These are phyloP conservation scores for Geranium brycei DNA, from an alignment of 345 rosid genomes.

Conservation along the genomic window DNA sequence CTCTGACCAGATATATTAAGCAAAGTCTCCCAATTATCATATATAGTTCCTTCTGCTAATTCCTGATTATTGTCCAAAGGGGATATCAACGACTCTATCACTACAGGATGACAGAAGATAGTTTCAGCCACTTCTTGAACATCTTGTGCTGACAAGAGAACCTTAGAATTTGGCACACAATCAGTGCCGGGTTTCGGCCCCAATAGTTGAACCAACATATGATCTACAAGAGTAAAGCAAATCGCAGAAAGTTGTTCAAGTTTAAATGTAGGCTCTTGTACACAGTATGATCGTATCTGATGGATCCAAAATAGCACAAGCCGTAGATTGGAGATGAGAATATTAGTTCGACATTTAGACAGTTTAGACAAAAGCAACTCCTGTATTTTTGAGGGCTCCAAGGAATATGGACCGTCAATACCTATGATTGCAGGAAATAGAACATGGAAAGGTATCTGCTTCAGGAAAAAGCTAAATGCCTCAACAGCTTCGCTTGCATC, in stretches of 20 bases:
- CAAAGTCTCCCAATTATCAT: constrained; percentile 26
- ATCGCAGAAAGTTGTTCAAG: constrained; percentile 41
- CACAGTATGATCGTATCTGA: constrained; percentile 37
- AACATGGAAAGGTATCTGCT: constrained; percentile 8
- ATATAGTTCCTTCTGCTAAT: constrained; percentile 17
- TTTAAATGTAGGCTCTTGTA: constrained; percentile 26
- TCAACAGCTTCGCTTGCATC: constrained; percentile 23
- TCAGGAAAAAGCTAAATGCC: constrained; percentile 36
- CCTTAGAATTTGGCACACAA: constrained; percentile 10
- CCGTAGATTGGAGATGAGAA: constrained; percentile 30
- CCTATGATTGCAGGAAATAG: constrained; percentile 7
- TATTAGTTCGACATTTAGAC: constrained; percentile 28
- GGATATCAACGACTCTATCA: constrained; percentile 26
- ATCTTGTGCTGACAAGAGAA: constrained; percentile 18
- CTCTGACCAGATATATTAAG: constrained; percentile 26
- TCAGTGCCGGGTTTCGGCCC: constrained; percentile 21
- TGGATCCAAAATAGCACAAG: constrained; percentile 58
- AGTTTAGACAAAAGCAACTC: constrained; percentile 52
- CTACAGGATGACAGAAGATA: constrained; percentile 58
- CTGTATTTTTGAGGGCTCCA: constrained; percentile 27
- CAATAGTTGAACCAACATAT: constrained; percentile 35
- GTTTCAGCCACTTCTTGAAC: constrained; percentile 40
- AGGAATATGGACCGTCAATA: constrained; percentile 17
- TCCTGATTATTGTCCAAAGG: constrained; percentile 34
- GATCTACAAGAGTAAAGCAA: constrained; percentile 45